Evolutionary conservation across 495 filamentous ascomycete genomes (phyloP).

Genomic region (Clavariopsis aquatica): DNA sequence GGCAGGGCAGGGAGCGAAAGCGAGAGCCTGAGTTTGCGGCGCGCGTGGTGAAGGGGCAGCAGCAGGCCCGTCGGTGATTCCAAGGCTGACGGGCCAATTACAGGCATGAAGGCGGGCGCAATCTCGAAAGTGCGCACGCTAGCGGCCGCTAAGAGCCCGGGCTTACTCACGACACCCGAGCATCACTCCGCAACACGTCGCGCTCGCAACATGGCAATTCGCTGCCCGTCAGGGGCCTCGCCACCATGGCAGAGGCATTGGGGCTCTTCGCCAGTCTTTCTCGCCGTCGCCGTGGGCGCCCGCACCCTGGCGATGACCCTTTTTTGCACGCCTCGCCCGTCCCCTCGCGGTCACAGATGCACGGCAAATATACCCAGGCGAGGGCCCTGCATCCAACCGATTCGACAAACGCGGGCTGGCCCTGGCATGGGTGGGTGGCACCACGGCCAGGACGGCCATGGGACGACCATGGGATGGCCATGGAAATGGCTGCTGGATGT

Average conservation of each 20-base stretch:
- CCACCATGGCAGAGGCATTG: neutral
- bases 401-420: neutral
- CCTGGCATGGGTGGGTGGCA: constrained; percentile 28
- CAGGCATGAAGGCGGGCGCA: neutral
- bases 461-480: neutral
- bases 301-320: neutral
- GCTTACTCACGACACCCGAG: too few relatives aligned
- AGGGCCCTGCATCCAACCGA: constrained; percentile 19
- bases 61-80: neutral
- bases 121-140: constrained; percentile 1
- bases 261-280: too few relatives aligned
- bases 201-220: neutral
- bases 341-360: neutral
- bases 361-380: constrained; percentile 12
- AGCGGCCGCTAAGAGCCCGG: constrained; percentile 6
- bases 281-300: too few relatives aligned
- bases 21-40: neutral
- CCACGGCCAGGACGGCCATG: constrained; percentile 22
- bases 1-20: neutral
- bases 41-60: constrained; percentile 11
- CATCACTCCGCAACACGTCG: neutral
- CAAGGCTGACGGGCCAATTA: constrained; percentile 21
- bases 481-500: too few relatives aligned
- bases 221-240: neutral
- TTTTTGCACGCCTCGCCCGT: neutral